Evolutionary conservation across 257 asterid species (phyloP).

Genomic region (Jasminum sambac): DNA sequence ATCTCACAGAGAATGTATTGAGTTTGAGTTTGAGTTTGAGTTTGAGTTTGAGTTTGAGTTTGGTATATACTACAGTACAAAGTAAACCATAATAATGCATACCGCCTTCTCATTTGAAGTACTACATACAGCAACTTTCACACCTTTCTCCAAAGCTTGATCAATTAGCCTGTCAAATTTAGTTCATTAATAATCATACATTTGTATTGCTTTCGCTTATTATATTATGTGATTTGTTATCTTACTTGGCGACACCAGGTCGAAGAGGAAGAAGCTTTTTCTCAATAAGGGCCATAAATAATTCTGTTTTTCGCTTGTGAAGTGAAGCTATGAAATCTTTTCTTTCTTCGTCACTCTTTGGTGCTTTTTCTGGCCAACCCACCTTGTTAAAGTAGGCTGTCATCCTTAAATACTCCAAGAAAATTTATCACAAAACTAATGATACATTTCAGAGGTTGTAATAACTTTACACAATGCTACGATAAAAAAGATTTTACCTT

Average conservation of each 20-base stretch:
- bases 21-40: not conserved
- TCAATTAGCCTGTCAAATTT: slow-evolving; percentile 68
- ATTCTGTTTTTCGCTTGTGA: slow-evolving; percentile 85
- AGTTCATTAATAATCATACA: slow-evolving; percentile 16
- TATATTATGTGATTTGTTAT: not conserved
- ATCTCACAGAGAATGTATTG: not conserved
- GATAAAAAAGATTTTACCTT: slow-evolving; percentile 44
- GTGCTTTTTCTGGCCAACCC: slow-evolving; percentile 97
- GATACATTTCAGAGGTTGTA: slow-evolving; percentile 11
- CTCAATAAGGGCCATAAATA: slow-evolving; percentile 91
- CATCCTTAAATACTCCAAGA: slow-evolving; percentile 53
- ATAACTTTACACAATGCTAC: not conserved
- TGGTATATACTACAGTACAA: not conserved
- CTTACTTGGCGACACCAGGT: slow-evolving; percentile 94
- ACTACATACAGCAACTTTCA: slow-evolving; percentile 96
- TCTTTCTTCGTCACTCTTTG: slow-evolving; percentile 74
- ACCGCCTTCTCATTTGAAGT: slow-evolving; percentile 99
- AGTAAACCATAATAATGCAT: slow-evolving; percentile 45
- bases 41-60: not conserved
- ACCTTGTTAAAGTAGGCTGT: slow-evolving; percentile 90
- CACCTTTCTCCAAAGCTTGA: slow-evolving; percentile 77
- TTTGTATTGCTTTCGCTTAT: no score
- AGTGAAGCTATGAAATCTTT: slow-evolving; percentile 81
- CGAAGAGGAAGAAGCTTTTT: slow-evolving; percentile 89
- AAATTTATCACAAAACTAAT: not conserved